Percentiles rank a stretch among this genome's conserved stretches.
Evolutionary conservation across 2,329 filamentous ascomycete genomes (phyloP).

Genomic region (Apiospora pterosperma): DNA sequence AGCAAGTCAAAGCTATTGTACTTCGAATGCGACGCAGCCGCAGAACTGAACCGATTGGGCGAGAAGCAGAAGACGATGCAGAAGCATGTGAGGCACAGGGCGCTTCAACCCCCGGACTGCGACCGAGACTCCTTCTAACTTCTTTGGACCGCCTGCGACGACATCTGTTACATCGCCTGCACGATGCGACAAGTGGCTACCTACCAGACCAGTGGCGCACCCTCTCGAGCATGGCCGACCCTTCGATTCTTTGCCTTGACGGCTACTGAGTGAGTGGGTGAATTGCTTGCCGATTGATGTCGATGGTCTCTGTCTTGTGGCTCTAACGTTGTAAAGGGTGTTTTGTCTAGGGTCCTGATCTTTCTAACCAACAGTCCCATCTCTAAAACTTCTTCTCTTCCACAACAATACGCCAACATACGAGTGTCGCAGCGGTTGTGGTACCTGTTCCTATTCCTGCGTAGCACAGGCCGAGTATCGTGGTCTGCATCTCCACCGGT

Average conservation of each 20-base stretch:
- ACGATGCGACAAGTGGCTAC: conserved; percentile 1
- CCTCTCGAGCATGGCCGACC: neutral
- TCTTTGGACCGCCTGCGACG: conserved; percentile 1
- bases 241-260: neutral
- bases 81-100: neutral
- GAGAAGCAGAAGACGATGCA: neutral
- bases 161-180: neutral
- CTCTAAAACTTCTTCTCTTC: neutral
- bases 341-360: neutral
- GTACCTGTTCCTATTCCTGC: neutral
- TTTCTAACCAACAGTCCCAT: neutral
- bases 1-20: no score
- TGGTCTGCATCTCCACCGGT: neutral
- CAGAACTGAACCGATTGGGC: neutral
- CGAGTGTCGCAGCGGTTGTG: neutral
- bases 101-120: neutral
- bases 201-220: neutral
- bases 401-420: neutral
- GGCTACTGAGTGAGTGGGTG: no score
- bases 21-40: no score
- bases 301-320: neutral
- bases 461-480: neutral
- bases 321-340: neutral
- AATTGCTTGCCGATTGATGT: neutral
- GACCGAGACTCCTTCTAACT: conserved; percentile 3